Evolutionary conservation across 768 basidiomycete species (phyloP), one percentile per base, ranked within the genome.

Genomic region (Hypsizygus marmoreus): DNA sequence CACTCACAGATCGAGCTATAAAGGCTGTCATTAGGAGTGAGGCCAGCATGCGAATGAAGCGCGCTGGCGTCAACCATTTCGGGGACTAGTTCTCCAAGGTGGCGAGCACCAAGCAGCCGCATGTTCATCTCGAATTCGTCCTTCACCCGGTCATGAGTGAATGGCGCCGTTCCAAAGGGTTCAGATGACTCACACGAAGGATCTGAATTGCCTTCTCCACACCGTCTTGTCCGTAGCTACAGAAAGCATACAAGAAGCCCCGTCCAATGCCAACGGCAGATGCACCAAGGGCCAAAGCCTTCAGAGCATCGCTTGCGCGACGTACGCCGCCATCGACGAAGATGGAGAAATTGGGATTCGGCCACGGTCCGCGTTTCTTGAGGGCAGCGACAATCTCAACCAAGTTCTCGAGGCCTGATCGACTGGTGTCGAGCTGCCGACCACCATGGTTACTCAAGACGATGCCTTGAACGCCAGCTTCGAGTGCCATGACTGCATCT

Each of bases 51-150:
- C 1, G 60, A 48, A 31, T 62, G 57, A 6, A 68, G 53, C 0
- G 50, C 54, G 12, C 43, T 49, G 7, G 82, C 81, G 50, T 97
- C 91, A 6, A 97, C 91, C 93, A 97, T 93, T 37, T 82, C 81
- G 0, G 88, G 89, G 0, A 81, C 79, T 49, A 97, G 69, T 25
- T 97, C 91, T 35, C 75, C 75, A 34, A 98, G 62, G 0, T 79
- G 86, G 5, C 76, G 81, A 1, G 92, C 92, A 4, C 95, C 95
- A 14, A 98, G 68, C 2, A 97, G 74, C 11, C 93, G 85, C 80
- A 97, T 79, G 67, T 95, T 93, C 95, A 97, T 97, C 72, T 94
- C 90, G 58, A 98, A 90, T 63, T 97, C 95, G 54, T 94, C 91
- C 91, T 95, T 59, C n/a, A 20, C n/a, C n/a, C n/a, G n/a, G n/a